Base-by-base conservation (phyloP, 2,329 filamentous ascomycete genomes). In the Fusarium tuaranense region DNA sequence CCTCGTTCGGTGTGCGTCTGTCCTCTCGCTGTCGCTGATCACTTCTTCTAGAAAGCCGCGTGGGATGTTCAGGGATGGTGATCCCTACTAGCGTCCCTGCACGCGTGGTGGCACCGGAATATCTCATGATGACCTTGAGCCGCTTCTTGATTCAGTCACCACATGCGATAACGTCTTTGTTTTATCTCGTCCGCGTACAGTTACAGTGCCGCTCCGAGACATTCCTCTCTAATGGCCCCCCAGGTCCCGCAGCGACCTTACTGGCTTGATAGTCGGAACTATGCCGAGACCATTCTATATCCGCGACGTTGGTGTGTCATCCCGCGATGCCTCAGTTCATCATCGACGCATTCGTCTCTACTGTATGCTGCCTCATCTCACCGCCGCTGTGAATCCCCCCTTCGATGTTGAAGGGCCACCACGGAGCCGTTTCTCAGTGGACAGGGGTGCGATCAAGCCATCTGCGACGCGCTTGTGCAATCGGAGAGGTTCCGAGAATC, bases 311-410 rank as follows among this genome's bases (percentile, higher is more conserved):
- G 65, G 63, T 22, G 62, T 63, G 38, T 65, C 67, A 44, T 70
- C 67, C n/a, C 65, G 76, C 38, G 80, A 82, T 70, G 73, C 74
- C 44, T 63, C 65, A 76, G 36, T 81, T 81, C 76, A 79, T 82
- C 48, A 65, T 79, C 34, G 74, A 75, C 30, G 80, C 79, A 57
- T 80, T 81, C 72, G 76, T 81, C 69, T 81, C 78, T 12, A 77
- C 74, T 27, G 44, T 48, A 25, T 48, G 10, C 57, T 83, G 41
- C 75, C 78, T 57, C 73, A 78, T 63, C 76, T 82, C 55, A 71
- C 59, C 41, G 75, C 76, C 14, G 67, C 76, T 20, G 81, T 77
- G 38, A 81, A 76, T 76, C 41, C 41, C 20, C 12, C n/a, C 20
- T 14, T 46, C 20, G 20, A 32, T 32, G 59, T n/a, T 79, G 80